These are phyloP conservation scores for Blepharisma stoltei DNA, from an alignment of 73 alveolate species.

Conservation along the genomic window DNA sequence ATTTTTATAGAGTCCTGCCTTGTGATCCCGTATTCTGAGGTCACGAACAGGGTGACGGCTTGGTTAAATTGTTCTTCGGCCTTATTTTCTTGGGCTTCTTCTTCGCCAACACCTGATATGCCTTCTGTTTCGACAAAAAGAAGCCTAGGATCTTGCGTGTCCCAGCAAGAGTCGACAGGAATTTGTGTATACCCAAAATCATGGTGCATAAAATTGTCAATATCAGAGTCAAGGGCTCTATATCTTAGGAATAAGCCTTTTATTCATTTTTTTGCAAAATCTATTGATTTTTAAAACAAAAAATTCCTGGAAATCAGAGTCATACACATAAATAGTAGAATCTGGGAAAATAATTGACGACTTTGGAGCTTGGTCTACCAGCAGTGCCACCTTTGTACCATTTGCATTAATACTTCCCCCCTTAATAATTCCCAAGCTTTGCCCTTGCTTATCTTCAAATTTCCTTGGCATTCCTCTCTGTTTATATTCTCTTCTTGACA, in stretches of 20 bases:
- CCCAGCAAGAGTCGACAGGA: slow-evolving; percentile 92
- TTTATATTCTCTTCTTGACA: slow-evolving; percentile 85
- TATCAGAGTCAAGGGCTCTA: slow-evolving; percentile 88
- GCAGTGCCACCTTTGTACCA: slow-evolving; percentile 86
- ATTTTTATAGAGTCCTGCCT: slow-evolving; percentile 71
- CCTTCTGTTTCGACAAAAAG: slow-evolving; percentile 84
- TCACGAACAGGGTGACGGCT: slow-evolving; percentile 77
- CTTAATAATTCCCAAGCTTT: slow-evolving; percentile 79
- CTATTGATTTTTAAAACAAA: no score
- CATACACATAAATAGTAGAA: slow-evolving; percentile 84
- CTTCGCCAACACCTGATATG: slow-evolving; percentile 52
- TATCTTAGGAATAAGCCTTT: no score
- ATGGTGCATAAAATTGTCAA: slow-evolving; percentile 85
- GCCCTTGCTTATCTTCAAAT: slow-evolving; percentile 90
- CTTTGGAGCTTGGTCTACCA: slow-evolving; percentile 84
- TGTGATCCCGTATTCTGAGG: slow-evolving; percentile 87
- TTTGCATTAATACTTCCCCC: slow-evolving; percentile 80
- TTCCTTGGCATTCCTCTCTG: slow-evolving; percentile 84
- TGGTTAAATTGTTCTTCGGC: slow-evolving; percentile 57
- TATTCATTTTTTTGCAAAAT: no score
- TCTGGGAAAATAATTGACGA: slow-evolving; percentile 83
- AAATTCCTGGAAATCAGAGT: no score
- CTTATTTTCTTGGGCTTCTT: slow-evolving; percentile 35
- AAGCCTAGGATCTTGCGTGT: slow-evolving; percentile 81
- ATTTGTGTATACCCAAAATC: slow-evolving; percentile 86